Base-by-base conservation (phyloP, 2,329 filamentous ascomycete genomes). In the Pleomassaria siparia region DNA sequence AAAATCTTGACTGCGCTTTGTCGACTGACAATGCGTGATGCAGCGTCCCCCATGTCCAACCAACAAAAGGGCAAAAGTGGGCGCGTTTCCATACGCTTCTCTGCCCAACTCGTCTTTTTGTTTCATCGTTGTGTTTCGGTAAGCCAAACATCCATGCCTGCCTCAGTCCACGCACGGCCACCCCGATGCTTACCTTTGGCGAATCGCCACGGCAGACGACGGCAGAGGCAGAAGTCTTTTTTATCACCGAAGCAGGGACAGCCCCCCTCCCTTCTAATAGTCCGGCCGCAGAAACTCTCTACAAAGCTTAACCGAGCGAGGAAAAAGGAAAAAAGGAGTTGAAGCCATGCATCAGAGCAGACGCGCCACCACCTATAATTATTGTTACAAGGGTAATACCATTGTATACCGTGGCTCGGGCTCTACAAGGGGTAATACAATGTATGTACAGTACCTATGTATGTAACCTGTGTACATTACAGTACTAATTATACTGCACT, bases 71-170 rank as follows among this genome's bases (percentile, higher is more conserved):
- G 13, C 15, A 5, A n/a, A 4, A 20, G 32, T n/a, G 29, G 29
- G 13, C 29, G 29, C 9, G 32, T 35, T 35, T 35, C 32, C 32
- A 35, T 11, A 16, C 32, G 32, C 15, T 16, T 35, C 30, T 21
- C 28, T 29, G 5, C 18, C n/a, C n/a, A n/a, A n/a, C n/a, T n/a
- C n/a, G n/a, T n/a, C n/a, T n/a, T 18, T 43, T 43, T 43, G 41
- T 33, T 43, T 35, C 41, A 43, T 21, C 10, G 28, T n/a, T 32
- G 33, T 25, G 28, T 43, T 35, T 35, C 41, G 28, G 22, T n/a
- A 21, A 43, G 30, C n/a, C 26, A 43, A 18, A 7, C 36, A 4
- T 39, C n/a, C 36, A 39, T n/a, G 32, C 32, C 12, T 6, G 32
- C 32, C 32, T 35, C 12, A 40, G 11, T n/a, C 12, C 8, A 18